phyloP scores from a whole-genome alignment of 257 asterid genomes.

The Solanum pinnatisectum region DNA sequence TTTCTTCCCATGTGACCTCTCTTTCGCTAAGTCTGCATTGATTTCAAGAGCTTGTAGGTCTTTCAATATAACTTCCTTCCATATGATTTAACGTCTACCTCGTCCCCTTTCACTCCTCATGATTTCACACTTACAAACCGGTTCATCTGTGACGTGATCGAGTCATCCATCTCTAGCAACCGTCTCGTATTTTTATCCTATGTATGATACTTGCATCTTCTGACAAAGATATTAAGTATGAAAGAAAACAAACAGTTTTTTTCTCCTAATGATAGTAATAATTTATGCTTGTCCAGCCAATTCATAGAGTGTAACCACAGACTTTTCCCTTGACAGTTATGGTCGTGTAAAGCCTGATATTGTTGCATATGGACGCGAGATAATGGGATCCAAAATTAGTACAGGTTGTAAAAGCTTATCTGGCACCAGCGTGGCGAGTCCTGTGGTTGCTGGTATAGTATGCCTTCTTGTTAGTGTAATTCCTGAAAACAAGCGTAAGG shows the following conservation, averaged over 20 bases:
- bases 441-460: conserved; percentile 98
- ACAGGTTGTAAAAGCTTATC: conserved; percentile 98
- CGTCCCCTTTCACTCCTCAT: not conserved
- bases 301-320: conserved; percentile 9
- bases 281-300: not conserved
- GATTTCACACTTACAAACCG: not conserved
- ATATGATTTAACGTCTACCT: not conserved
- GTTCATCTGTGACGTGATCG: not conserved
- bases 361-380: conserved; percentile 98
- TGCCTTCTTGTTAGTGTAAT: conserved; percentile 91
- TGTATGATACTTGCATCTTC: not conserved
- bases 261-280: not conserved
- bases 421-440: conserved; percentile 99
- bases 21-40: not conserved
- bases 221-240: not conserved
- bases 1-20: not conserved
- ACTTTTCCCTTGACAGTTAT: conserved; percentile 45
- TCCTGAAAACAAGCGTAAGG: conserved; percentile 77
- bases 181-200: not conserved
- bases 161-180: not conserved
- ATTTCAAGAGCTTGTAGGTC: not conserved
- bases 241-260: not conserved
- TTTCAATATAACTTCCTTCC: not conserved
- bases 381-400: conserved; percentile 96
- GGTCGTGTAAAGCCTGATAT: conserved; percentile 98